These are phyloP conservation scores for Pythium chondricola DNA, from an alignment of 352 stramenopile species.

Conservation along the genomic window DNA sequence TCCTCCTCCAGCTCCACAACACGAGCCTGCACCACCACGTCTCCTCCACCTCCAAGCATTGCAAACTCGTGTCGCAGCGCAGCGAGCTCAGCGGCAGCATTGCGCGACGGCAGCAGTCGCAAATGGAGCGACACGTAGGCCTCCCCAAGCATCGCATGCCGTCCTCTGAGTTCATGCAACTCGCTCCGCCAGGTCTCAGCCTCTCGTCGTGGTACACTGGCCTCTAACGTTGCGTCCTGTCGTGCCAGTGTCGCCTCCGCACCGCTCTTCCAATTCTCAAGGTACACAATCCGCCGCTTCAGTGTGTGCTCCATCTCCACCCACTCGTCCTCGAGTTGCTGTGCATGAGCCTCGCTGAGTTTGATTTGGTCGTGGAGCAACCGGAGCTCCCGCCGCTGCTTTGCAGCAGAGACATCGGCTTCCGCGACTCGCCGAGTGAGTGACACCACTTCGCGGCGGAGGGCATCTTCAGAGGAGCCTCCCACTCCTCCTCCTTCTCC, in stretches of 20 bases:
- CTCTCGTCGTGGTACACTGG: constrained; percentile 47
- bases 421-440: constrained; percentile 67
- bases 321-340: constrained; percentile 58
- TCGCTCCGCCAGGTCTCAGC: constrained; percentile 34
- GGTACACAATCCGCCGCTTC: constrained; percentile 85
- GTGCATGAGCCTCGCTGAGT: constrained; percentile 23
- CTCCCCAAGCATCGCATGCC: constrained; percentile 35
- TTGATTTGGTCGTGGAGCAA: too few relatives aligned
- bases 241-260: constrained; percentile 55
- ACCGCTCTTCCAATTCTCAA: constrained; percentile 88
- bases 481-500: too few relatives aligned
- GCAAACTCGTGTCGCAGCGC: constrained; percentile 41
- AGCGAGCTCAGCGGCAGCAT: constrained; percentile 39
- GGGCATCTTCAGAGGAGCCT: too few relatives aligned
- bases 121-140: constrained; percentile 38
- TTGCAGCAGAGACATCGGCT: constrained; percentile 85
- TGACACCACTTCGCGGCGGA: constrained; percentile 50
- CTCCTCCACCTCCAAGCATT: constrained; percentile 19
- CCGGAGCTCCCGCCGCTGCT: too few relatives aligned
- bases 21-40: constrained; percentile 23
- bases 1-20: constrained; percentile 50
- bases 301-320: constrained; percentile 85
- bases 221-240: constrained; percentile 54
- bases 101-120: constrained; percentile 42
- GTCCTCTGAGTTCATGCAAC: constrained; percentile 25